Base-by-base conservation (phyloP, 2,329 filamentous ascomycete species). In the Aspergillus pseudoterreus region DNA sequence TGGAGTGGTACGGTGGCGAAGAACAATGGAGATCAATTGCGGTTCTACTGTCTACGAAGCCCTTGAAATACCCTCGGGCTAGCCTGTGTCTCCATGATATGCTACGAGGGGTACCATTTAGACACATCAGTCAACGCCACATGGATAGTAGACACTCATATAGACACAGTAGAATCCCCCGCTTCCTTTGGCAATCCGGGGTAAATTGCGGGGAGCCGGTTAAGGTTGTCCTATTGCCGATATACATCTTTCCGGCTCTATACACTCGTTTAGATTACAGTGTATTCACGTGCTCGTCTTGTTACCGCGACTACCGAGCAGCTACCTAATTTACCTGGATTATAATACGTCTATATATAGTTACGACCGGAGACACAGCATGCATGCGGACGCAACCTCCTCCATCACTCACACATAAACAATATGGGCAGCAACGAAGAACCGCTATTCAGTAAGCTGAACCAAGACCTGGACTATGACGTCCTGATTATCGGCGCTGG, bases 401-500 rank as follows among this genome's bases (percentile, higher is more conserved):
- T 5, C 6, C 19, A 19, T 42, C 39, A 42, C 10, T 11, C 19
- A 19, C 15, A 35, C 14, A 19, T 6, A 17, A 11, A 33, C 43
- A 45, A 35, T 22, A 57, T 59, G 57, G 57, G 57, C 46, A 57
- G 55, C 43, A 38, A 50, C 43, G 51, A 57, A 43, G 24, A 36
- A 19, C 48, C 53, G 6, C 36, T 43, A 15, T 53, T 56, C 43
- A 33, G 30, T 14, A 30, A 52, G 24, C 44, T 55, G 39, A 58
- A 57, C 35, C 43, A 19, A 43, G 43, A 51, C 17, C 43, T 46
- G 1, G 36, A 43, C 43, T 57, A 56, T 30, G 58, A 60, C 49
- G 58, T 56, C 10, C 39, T 60, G 5, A 51, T 60, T 2, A 54
- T 60, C n/a, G 58, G 58, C 1, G 57, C 55, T 2, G 58, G 58